phyloP scores from a whole-genome alignment of 148 eudicot species.

The Camellia lanceoleosa region DNA sequence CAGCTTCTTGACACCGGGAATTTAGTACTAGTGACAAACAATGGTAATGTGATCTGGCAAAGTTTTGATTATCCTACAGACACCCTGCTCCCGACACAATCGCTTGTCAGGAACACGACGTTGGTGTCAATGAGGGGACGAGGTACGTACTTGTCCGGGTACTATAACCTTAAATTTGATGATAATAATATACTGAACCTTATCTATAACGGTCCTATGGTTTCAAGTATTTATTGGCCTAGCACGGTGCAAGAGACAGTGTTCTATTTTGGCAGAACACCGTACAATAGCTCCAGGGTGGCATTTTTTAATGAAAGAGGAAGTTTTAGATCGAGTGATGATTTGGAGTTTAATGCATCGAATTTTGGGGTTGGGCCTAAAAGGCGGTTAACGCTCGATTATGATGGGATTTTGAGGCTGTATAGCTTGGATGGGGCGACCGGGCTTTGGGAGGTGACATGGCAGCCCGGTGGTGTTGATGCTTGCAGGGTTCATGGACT shows the following conservation, averaged over 20 bases:
- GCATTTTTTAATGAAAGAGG: constrained; percentile 11
- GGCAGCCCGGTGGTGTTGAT: constrained; percentile 9
- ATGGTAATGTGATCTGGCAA: constrained; percentile 4
- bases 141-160: constrained; percentile 13
- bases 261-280: neutral
- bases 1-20: constrained; percentile 16
- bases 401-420: constrained; percentile 20
- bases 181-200: constrained; percentile 14
- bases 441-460: constrained; percentile 13
- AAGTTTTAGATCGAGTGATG: constrained; percentile 15
- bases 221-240: constrained; percentile 21
- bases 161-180: constrained; percentile 12
- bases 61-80: constrained; percentile 20
- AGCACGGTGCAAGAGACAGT: neutral
- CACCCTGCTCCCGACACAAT: constrained; percentile 14
- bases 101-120: neutral
- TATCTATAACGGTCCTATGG: constrained; percentile 12
- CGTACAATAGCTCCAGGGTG: constrained; percentile 11
- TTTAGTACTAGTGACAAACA: neutral
- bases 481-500: constrained; percentile 17
- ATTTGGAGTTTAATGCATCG: constrained; percentile 16
- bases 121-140: constrained; percentile 9
- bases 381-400: constrained; percentile 16
- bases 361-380: constrained; percentile 18
- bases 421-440: constrained; percentile 13